These are phyloP conservation scores for Macrophomina tecta DNA, from an alignment of 2,329 filamentous ascomycete genomes.

Conservation along the genomic window DNA sequence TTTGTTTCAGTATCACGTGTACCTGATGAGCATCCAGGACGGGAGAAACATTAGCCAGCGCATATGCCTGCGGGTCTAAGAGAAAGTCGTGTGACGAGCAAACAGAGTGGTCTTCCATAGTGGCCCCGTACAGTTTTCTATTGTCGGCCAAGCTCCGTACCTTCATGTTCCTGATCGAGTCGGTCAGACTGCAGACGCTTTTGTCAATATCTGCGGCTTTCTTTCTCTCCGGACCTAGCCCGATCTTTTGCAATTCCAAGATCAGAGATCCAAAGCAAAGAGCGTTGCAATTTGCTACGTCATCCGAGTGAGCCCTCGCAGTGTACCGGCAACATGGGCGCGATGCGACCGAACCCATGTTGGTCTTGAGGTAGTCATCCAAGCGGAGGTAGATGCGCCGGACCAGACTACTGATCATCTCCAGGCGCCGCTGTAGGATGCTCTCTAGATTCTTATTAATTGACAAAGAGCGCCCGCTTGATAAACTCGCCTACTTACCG, in stretches of 20 bases:
- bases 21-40: background rate
- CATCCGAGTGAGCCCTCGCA: accelerated
- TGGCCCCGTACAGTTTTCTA: too few species aligned
- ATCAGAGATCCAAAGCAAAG: background rate
- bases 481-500: background rate
- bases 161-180: background rate
- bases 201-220: background rate
- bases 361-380: background rate
- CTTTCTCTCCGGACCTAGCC: background rate
- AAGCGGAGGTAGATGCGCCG: background rate
- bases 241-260: background rate
- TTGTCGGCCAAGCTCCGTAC: background rate
- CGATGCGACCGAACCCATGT: background rate
- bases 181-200: background rate
- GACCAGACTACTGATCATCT: background rate
- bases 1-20: background rate
- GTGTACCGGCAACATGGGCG: background rate
- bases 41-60: background rate
- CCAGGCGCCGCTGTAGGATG: background rate
- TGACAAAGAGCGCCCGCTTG: too few species aligned
- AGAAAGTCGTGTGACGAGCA: background rate
- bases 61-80: background rate
- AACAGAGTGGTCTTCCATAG: background rate
- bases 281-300: background rate
- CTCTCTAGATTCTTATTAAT: background rate